A percentile compares a stretch with the other conserved stretches of the same genome.
phyloP scores from a whole-genome alignment of 176 grass and related monocot species.

The Miscanthus lutarioriparius region DNA sequence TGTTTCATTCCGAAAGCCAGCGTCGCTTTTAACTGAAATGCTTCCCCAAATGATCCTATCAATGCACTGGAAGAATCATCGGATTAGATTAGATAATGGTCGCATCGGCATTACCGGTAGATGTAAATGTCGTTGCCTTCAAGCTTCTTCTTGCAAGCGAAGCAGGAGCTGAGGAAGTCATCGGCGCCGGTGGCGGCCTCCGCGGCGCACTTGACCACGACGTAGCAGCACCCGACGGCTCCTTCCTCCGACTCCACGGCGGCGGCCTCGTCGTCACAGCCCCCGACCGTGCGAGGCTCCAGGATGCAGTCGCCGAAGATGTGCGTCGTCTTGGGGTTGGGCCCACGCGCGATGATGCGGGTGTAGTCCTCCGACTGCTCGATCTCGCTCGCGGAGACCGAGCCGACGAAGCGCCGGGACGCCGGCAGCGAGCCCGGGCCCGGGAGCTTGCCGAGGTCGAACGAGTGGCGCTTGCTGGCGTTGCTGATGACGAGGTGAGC shows the following conservation, averaged over 20 bases:
- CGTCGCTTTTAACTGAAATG: background rate
- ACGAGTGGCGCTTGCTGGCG: slow-evolving; percentile 29
- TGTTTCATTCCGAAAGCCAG: background rate
- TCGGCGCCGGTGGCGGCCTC: background rate
- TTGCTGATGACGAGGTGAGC: background rate
- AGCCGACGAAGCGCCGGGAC: slow-evolving; percentile 36
- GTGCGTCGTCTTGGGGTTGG: slow-evolving; percentile 91
- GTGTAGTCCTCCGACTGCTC: slow-evolving; percentile 99
- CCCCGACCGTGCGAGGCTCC: slow-evolving; percentile 49
- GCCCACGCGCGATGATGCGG: slow-evolving; percentile 82
- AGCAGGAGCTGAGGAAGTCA: slow-evolving; percentile 75
- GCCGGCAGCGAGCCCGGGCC: slow-evolving; percentile 57
- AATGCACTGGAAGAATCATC: background rate
- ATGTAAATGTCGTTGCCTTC: slow-evolving; percentile 89
- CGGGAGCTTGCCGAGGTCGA: slow-evolving; percentile 59
- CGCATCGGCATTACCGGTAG: slow-evolving; percentile 55
- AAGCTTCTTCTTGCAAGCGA: slow-evolving; percentile 76
- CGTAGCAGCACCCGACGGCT: slow-evolving; percentile 34
- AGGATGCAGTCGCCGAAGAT: slow-evolving; percentile 93
- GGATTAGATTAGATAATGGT: background rate
- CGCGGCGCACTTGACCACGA: slow-evolving; percentile 41
- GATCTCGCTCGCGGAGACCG: slow-evolving; percentile 81
- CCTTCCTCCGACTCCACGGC: slow-evolving; percentile 32
- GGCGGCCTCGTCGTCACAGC: slow-evolving; percentile 11
- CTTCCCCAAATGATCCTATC: background rate